Conservation (phyloP, 345 rosid species). For the Erysimum cheiranthoides region DNA sequence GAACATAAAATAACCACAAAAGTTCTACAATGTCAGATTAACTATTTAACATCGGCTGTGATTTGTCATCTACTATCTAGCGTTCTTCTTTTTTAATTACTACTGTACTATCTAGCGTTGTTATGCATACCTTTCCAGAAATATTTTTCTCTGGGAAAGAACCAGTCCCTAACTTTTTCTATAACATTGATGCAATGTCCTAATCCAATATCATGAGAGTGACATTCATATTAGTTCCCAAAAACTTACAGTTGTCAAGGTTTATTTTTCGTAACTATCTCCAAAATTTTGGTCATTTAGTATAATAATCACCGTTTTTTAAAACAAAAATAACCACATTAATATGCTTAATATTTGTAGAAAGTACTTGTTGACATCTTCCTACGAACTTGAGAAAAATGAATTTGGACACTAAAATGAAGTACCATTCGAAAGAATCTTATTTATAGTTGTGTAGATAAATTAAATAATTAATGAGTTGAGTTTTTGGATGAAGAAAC, state of each 20-base stretch:
- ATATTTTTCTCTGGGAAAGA: no score
- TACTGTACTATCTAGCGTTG: no score
- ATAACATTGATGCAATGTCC: not conserved
- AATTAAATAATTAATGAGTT: constrained; percentile 24
- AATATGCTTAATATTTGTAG: not conserved
- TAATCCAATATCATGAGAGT: not conserved
- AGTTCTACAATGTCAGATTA: no score
- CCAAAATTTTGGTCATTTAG: not conserved
- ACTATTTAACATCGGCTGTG: no score
- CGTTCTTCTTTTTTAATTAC: no score
- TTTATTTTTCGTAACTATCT: not conserved
- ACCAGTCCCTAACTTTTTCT: no score
- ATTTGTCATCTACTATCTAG: no score
- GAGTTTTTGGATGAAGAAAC: not conserved
- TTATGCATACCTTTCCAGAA: no score
- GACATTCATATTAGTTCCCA: not conserved
- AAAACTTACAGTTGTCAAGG: not conserved
- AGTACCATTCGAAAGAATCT: constrained; percentile 28
- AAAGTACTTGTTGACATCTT: constrained; percentile 3
- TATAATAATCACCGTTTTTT: not conserved
- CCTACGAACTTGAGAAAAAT: constrained; percentile 9
- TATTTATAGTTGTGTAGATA: not conserved
- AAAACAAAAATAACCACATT: not conserved
- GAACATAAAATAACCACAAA: not conserved
- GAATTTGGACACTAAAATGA: constrained; percentile 38